Percentiles rank a stretch among this genome's conserved stretches.
These are phyloP conservation scores for Cichorium intybus DNA, from an alignment of 140 eudicot genomes.

Conservation along the genomic window DNA sequence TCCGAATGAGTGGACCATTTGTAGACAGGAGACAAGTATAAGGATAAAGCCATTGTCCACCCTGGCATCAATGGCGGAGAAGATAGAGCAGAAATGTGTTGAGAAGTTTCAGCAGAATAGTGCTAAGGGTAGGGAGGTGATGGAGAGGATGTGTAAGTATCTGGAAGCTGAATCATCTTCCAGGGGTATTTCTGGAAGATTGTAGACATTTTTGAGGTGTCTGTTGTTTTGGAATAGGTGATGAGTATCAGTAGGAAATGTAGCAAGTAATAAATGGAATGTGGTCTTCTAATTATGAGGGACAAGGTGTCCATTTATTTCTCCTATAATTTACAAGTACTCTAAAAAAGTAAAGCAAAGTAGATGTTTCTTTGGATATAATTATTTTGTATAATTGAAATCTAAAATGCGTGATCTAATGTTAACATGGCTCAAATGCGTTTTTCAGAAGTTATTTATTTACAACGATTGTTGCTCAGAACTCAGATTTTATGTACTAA, in stretches of 20 bases:
- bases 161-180: conserved; percentile 88
- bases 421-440: no score
- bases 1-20: conserved; percentile 79
- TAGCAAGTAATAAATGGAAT: conserved; percentile 1
- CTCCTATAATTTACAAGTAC: conserved; percentile 3
- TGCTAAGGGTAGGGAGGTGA: conserved; percentile 93
- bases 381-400: no score
- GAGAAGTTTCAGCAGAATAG: conserved; percentile 94
- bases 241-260: not conserved
- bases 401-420: no score
- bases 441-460: no score
- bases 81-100: conserved; percentile 90
- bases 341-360: no score
- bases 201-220: conserved; percentile 22
- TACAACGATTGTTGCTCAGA: no score
- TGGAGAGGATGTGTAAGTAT: conserved; percentile 99
- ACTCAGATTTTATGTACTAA: no score
- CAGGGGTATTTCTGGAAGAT: conserved; percentile 34
- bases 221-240: not conserved
- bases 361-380: no score
- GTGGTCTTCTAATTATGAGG: not conserved
- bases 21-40: conserved; percentile 89
- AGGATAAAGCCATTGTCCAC: conserved; percentile 79
- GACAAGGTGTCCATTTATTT: not conserved
- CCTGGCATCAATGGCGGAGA: conserved; percentile 95